Evolutionary conservation across 768 basidiomycete species (phyloP).

Genomic region (Crassisporium funariophilum): DNA sequence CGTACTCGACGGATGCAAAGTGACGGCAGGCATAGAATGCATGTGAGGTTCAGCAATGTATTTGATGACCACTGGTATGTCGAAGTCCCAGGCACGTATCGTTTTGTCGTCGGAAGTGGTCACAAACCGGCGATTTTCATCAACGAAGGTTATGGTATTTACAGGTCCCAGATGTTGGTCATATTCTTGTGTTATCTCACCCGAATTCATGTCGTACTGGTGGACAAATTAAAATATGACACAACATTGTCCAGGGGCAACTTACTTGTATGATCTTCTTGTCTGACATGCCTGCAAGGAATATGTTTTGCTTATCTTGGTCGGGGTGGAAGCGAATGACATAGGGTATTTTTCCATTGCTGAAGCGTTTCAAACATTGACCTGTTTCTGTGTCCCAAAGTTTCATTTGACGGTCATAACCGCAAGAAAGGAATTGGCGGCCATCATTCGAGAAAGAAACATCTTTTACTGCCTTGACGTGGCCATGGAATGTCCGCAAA

Average conservation of each 20-base stretch:
- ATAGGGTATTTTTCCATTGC: slow-evolving; percentile 97
- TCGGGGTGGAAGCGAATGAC: slow-evolving; percentile 96
- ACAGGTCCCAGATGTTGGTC: slow-evolving; percentile 98
- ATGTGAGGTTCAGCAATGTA: slow-evolving; percentile 99
- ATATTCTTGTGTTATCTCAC: slow-evolving; percentile 97
- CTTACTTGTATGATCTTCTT: slow-evolving; percentile 98
- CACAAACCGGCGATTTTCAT: slow-evolving; percentile 95
- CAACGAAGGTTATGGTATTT: slow-evolving; percentile 98
- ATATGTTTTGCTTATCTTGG: slow-evolving; percentile 92
- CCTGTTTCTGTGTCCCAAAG: slow-evolving; percentile 99
- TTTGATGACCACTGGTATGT: slow-evolving; percentile 99
- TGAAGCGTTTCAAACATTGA: slow-evolving; percentile 94
- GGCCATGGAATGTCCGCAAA: slow-evolving; percentile 95
- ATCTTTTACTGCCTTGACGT: slow-evolving; percentile 95
- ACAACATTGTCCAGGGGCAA: not conserved
- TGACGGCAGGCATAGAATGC: slow-evolving; percentile 99
- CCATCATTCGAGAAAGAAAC: slow-evolving; percentile 96
- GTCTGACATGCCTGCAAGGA: slow-evolving; percentile 98
- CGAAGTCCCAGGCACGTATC: slow-evolving; percentile 98
- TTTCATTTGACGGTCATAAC: slow-evolving; percentile 97
- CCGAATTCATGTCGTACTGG: slow-evolving; percentile 93
- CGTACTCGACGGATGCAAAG: slow-evolving; percentile 92
- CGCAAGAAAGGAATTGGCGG: slow-evolving; percentile 84
- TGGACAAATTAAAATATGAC: slow-evolving; percentile 16
- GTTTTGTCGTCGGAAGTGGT: slow-evolving; percentile 99